These are phyloP conservation scores for Xylariomycetidae sp. DNA, from an alignment of 2,329 filamentous ascomycete genomes.

Conservation along the genomic window DNA sequence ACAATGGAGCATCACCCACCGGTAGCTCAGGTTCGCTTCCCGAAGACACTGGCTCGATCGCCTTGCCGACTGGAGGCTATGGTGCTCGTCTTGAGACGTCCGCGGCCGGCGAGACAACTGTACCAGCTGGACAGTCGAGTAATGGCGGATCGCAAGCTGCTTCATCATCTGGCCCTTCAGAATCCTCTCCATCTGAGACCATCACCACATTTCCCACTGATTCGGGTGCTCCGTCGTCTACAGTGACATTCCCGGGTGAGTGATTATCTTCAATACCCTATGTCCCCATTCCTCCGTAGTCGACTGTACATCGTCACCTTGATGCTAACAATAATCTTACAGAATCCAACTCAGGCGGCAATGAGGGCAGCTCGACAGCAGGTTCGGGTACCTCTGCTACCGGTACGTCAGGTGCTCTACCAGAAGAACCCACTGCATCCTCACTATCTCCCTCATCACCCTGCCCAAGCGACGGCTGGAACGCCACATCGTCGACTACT, in stretches of 20 bases:
- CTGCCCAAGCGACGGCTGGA: conserved; percentile 26
- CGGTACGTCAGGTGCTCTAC: conserved; percentile 8
- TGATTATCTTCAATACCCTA: conserved; percentile 11
- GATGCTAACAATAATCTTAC: too few relatives aligned
- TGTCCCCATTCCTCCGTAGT: not conserved
- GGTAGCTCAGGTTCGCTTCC: too few relatives aligned
- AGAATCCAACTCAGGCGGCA: too few relatives aligned
- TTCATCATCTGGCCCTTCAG: not conserved
- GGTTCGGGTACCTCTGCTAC: conserved; percentile 14
- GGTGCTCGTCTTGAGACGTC: conserved; percentile 14
- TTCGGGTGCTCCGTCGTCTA: conserved; percentile 9
- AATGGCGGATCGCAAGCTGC: too few relatives aligned
- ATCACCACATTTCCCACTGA: conserved; percentile 9
- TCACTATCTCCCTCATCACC: conserved; percentile 19
- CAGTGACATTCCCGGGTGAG: conserved; percentile 9
- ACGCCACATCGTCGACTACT: conserved; percentile 19
- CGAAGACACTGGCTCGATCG: too few relatives aligned
- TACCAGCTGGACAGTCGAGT: conserved; percentile 12
- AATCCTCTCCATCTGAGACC: conserved; percentile 4
- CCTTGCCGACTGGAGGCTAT: conserved; percentile 21
- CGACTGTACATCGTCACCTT: too few relatives aligned
- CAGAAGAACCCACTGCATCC: conserved; percentile 10
- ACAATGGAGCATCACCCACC: not conserved
- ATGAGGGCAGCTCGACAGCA: conserved; percentile 9
- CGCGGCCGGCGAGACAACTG: conserved; percentile 10